Percentiles rank a stretch among this genome's conserved stretches.
Evolutionary conservation across 2,329 filamentous ascomycete species (phyloP).

Genomic region (Drechslerella dactyloides): DNA sequence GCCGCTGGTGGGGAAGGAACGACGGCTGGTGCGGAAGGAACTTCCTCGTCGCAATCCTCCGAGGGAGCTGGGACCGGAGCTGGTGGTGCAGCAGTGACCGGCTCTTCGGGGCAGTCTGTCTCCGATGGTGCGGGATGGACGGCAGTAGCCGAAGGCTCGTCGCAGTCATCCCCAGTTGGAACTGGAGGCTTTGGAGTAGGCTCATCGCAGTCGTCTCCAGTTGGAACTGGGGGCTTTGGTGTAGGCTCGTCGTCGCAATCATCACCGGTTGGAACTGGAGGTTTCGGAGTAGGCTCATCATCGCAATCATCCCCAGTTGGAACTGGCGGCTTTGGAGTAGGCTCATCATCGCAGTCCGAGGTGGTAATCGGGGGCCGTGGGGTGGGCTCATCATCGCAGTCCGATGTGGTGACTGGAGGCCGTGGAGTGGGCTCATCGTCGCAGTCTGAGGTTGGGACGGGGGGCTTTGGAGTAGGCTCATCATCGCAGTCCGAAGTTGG

Average conservation of each 20-base stretch:
- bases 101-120: constrained; percentile 6
- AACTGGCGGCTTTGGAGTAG: constrained; percentile 9
- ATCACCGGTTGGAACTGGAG: constrained; percentile 14
- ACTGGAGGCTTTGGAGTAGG: constrained; percentile 11
- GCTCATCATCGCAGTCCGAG: constrained; percentile 19
- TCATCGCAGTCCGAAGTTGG: constrained; percentile 31
- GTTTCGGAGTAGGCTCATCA: constrained; percentile 11
- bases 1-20: not conserved
- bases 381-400: constrained; percentile 21
- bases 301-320: constrained; percentile 22
- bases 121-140: constrained; percentile 1
- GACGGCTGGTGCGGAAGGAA: no score
- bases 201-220: constrained; percentile 38
- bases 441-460: constrained; percentile 9
- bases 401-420: constrained; percentile 9
- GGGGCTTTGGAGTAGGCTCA: constrained; percentile 9
- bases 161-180: constrained; percentile 24
- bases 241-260: constrained; percentile 30
- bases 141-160: no score
- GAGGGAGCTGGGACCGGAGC: not conserved
- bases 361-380: constrained; percentile 10
- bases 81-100: not conserved
- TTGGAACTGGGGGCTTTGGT: not conserved
- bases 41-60: not conserved
- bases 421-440: constrained; percentile 16